Conservation (phyloP, 2,329 filamentous ascomycete genomes). For the Zymoseptoria pseudotritici region DNA sequence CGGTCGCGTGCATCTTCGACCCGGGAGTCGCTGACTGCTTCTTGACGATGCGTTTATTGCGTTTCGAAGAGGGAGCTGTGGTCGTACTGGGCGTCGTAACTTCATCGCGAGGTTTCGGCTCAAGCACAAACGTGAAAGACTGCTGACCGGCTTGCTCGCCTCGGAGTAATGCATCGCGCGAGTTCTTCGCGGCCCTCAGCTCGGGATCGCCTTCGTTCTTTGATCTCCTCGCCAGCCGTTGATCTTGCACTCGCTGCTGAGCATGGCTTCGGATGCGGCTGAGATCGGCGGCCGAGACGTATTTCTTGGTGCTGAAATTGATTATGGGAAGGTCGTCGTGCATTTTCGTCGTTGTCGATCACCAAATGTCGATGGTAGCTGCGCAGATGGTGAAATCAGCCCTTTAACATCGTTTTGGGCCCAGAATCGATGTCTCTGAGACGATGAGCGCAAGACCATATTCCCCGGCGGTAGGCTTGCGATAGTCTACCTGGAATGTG, state of each 20-base stretch:
- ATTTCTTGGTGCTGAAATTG: slow-evolving; percentile 9
- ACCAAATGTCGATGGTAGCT: neutral
- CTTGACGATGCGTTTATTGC: neutral
- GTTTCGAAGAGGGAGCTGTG: neutral
- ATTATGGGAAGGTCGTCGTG: slow-evolving; percentile 13
- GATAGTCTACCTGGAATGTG: neutral
- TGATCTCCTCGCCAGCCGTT: neutral
- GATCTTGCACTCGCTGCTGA: slow-evolving; percentile 16
- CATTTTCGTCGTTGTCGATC: neutral
- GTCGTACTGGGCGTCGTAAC: slow-evolving; percentile 3
- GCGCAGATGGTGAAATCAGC: neutral
- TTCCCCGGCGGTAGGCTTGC: neutral
- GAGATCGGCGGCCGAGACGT: slow-evolving; percentile 10
- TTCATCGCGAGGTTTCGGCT: slow-evolving; percentile 9
- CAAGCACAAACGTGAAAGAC: slow-evolving; percentile 6
- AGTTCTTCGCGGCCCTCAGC: neutral
- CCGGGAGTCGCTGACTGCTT: neutral
- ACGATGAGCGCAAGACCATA: neutral
- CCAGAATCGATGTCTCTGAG: neutral
- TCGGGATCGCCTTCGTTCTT: neutral
- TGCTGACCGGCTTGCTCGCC: neutral
- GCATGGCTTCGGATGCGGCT: slow-evolving; percentile 16
- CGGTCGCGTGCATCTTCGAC: neutral
- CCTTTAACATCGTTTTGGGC: neutral
- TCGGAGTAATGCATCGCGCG: neutral